These are phyloP conservation scores for Vachellia collinsii DNA, from an alignment of 306 rosid genomes.

Conservation along the genomic window DNA sequence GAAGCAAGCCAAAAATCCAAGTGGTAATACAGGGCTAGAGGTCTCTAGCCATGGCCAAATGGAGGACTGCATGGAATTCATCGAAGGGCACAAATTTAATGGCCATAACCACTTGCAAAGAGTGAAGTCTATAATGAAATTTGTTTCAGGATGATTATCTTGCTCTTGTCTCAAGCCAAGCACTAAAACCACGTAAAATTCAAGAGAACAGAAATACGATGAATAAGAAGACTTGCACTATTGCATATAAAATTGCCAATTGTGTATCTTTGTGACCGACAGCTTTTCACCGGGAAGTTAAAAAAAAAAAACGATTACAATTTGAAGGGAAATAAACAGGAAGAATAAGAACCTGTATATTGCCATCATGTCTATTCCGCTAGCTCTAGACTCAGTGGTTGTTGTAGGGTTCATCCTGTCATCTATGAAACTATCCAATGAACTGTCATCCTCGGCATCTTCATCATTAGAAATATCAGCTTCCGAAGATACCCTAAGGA, in stretches of 20 bases:
- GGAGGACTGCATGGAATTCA: too few relatives aligned
- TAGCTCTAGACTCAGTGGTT: conserved; percentile 61
- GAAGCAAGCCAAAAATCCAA: too few relatives aligned
- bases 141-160: too few relatives aligned
- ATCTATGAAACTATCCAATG: conserved; percentile 89
- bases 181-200: not conserved
- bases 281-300: not conserved
- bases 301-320: not conserved
- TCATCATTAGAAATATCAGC: conserved; percentile 68
- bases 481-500: conserved; percentile 74
- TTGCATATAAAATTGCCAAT: not conserved
- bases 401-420: conserved; percentile 68
- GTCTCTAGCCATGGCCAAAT: too few relatives aligned
- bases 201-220: not conserved
- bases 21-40: too few relatives aligned
- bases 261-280: not conserved
- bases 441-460: conserved; percentile 62
- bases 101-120: too few relatives aligned
- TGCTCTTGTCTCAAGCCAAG: not conserved
- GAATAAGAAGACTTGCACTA: not conserved
- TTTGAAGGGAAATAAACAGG: conserved; percentile 5
- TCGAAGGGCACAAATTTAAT: too few relatives aligned
- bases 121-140: too few relatives aligned
- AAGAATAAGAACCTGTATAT: conserved; percentile 67
- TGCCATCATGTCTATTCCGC: conserved; percentile 84